These are phyloP conservation scores for Diddensiella santjacobensis DNA, from an alignment of 805 yeast species.

Conservation along the genomic window DNA sequence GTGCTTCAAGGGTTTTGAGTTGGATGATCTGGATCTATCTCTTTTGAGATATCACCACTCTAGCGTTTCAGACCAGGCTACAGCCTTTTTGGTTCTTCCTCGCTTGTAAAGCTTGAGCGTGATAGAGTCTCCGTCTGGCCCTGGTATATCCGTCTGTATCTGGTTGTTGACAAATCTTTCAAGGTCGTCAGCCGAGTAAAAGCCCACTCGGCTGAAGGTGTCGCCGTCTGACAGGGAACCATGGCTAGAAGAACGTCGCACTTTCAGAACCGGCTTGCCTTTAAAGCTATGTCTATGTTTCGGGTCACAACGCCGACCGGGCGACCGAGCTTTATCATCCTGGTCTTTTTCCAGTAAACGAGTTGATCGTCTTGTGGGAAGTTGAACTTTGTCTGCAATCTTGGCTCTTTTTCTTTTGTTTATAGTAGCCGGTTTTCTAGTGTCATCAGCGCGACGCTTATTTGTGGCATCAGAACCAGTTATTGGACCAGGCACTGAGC, in stretches of 20 bases:
- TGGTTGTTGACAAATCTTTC: slow-evolving; percentile 1
- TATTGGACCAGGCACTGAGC: too few species aligned
- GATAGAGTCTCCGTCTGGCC: too few species aligned
- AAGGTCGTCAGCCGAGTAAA: slow-evolving; percentile 15
- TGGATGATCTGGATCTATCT: too few species aligned
- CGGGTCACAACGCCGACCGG: slow-evolving; percentile 18
- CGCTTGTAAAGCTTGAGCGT: too few species aligned
- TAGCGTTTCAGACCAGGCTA: slow-evolving; percentile 7
- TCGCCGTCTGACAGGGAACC: neutral
- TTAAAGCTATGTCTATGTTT: slow-evolving; percentile 8
- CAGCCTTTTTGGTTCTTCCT: slow-evolving; percentile 4
- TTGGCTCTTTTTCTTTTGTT: too few species aligned
- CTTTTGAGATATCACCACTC: slow-evolving; percentile 9
- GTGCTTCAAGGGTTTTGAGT: too few species aligned
- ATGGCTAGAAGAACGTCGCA: neutral
- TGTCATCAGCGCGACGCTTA: too few species aligned
- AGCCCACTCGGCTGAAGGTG: slow-evolving; percentile 5
- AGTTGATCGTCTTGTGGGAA: slow-evolving; percentile 8
- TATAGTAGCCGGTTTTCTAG: too few species aligned
- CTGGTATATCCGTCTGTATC: too few species aligned
- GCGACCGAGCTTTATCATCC: slow-evolving; percentile 11
- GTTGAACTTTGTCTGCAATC: neutral
- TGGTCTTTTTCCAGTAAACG: slow-evolving; percentile 12
- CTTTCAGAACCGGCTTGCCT: slow-evolving; percentile 7
- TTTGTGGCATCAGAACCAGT: too few species aligned